These are phyloP conservation scores for Elongisporangium undulatum DNA, from an alignment of 352 stramenopile species.

Conservation along the genomic window DNA sequence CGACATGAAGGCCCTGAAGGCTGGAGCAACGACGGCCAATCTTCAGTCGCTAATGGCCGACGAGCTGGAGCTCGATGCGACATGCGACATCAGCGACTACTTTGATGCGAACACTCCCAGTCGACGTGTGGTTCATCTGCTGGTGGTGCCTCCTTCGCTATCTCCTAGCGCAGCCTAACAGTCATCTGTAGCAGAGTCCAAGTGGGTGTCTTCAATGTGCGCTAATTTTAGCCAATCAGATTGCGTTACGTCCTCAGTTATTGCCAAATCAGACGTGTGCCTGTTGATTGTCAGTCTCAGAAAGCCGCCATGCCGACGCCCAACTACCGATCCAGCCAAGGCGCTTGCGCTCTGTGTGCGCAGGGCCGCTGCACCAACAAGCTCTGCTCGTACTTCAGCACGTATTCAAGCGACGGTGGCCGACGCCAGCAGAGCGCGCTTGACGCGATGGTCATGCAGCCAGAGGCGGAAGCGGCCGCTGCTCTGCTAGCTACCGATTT, in stretches of 20 bases:
- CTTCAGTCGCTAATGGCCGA: neutral
- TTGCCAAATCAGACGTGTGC: neutral
- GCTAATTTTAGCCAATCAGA: neutral
- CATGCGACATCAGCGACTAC: neutral
- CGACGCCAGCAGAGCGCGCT: neutral
- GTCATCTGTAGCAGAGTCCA: neutral
- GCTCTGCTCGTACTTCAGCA: no score
- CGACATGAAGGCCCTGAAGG: neutral
- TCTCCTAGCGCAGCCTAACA: neutral
- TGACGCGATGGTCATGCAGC: neutral
- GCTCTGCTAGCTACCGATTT: neutral
- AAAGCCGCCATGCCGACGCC: neutral
- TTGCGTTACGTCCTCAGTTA: neutral
- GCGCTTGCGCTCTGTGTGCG: neutral
- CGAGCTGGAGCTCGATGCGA: neutral
- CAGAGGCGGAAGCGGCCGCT: neutral
- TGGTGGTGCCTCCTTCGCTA: neutral
- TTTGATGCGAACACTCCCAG: neutral
- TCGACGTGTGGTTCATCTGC: neutral
- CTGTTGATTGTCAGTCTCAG: neutral
- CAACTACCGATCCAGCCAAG: no score
- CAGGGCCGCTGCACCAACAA: no score
- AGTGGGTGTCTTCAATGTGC: neutral
- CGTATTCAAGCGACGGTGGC: neutral
- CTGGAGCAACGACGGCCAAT: neutral